These are phyloP conservation scores for Corchorus capsularis DNA, from an alignment of 345 rosid genomes.

Conservation along the genomic window DNA sequence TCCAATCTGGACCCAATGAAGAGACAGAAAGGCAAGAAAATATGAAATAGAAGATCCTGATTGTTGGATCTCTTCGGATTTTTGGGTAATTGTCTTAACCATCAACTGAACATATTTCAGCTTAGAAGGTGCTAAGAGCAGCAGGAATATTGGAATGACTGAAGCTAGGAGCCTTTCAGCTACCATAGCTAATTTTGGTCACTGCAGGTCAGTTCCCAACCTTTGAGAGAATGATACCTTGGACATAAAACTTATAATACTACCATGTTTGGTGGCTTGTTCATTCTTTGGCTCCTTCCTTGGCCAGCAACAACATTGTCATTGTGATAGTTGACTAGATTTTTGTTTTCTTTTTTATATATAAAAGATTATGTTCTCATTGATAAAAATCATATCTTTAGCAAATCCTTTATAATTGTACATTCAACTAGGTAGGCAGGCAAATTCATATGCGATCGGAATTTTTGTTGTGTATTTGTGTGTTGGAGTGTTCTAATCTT, in stretches of 20 bases:
- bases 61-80: background rate
- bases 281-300: conserved; percentile 20
- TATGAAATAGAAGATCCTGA: background rate
- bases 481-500: conserved; percentile 2
- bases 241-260: background rate
- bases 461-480: background rate
- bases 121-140: background rate
- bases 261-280: background rate
- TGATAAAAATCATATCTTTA: background rate
- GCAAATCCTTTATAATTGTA: conserved; percentile 17
- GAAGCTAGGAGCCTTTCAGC: background rate
- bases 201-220: conserved; percentile 15
- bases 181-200: background rate
- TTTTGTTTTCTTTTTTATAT: background rate
- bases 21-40: background rate
- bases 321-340: conserved; percentile 6
- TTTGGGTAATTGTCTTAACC: conserved; percentile 13
- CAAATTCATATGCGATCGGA: background rate
- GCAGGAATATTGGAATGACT: background rate
- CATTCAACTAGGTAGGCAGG: conserved; percentile 16
- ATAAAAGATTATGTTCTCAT: background rate
- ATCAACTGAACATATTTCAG: conserved; percentile 9
- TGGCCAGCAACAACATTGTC: conserved; percentile 1
- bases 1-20: background rate
- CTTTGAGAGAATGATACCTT: background rate